phyloP scores from a whole-genome alignment of 495 filamentous ascomycete genomes.

The Aspergillus nanangensis region DNA sequence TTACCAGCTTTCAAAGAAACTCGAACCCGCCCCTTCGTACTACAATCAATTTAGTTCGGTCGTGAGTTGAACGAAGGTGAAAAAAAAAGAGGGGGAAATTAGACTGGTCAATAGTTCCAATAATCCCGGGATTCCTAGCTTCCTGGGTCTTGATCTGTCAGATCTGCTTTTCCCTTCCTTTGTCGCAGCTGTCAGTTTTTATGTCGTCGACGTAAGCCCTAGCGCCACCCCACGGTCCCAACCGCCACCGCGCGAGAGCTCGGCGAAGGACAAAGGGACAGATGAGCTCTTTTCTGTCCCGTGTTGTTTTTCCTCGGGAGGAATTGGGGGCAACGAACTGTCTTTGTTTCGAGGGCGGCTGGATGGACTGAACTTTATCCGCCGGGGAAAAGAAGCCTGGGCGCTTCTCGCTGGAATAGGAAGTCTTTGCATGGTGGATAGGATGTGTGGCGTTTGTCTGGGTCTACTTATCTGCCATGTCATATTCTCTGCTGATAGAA shows the following conservation, averaged over 20 bases:
- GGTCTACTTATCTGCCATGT: slow-evolving; percentile 1
- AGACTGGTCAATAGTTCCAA: not conserved
- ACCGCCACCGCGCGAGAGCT: too few species aligned
- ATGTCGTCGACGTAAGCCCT: slow-evolving; percentile 1
- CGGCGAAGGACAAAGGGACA: too few species aligned
- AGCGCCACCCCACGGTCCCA: not conserved
- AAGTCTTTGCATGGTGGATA: not conserved
- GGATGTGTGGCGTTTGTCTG: not conserved
- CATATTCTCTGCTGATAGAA: slow-evolving; percentile 2
- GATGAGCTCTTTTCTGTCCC: too few species aligned
- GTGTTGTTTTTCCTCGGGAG: too few species aligned
- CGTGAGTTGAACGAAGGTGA: not conserved
- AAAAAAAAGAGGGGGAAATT: not conserved
- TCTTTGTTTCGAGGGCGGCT: too few species aligned
- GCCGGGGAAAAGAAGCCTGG: not conserved
- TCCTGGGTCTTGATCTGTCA: too few species aligned
- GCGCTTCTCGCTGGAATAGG: not conserved
- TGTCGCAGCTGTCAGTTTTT: too few species aligned
- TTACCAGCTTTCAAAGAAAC: not conserved
- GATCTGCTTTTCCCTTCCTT: too few species aligned
- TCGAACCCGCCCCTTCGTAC: too few species aligned
- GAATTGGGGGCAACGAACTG: too few species aligned
- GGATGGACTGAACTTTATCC: not conserved
- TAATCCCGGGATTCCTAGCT: not conserved
- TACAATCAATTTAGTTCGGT: too few species aligned